Evolutionary conservation across 2,329 filamentous ascomycete genomes (phyloP), one percentile per base, ranked within the genome.

Genomic region (Talaromyces sp.): DNA sequence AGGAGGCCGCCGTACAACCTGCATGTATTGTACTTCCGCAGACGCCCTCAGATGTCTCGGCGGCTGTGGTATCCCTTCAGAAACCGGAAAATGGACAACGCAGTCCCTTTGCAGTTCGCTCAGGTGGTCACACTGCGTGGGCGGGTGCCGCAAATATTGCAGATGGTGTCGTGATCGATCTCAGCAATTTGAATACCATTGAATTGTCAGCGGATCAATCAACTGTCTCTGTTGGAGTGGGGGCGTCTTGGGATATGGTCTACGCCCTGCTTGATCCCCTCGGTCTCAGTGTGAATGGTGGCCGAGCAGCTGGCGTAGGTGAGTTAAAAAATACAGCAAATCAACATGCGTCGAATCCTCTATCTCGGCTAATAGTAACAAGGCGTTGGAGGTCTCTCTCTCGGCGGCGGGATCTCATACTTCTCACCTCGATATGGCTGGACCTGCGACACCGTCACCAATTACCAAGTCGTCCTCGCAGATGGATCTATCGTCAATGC

Each of bases 91-190:
- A n/a, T 28, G 21, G 25, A n/a, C 31, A 45, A 2, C 53, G 41
- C 25, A 35, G 39, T 9, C 37, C 22, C 17, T 56, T 64, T 51
- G 74, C 75, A 2, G 70, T 80, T 2, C 77, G 75, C 54, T 71
- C 74, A 51, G 77, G 77, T 31, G 77, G 78, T 2, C 77, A 80
- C 61, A 70, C 70, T 19, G 64, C 69, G 2, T 70, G 72, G 57
- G 65, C 70, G 0, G 76, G 76, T 21, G 70, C 71, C 9, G 75
- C 74, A 6, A 77, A 73, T 56, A 74, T 77, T 15, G 63, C 70
- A 0, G 65, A 66, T 28, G 77, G 77, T 3, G 73, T 80, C 8
- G 77, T 75, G 1, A 69, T 80, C 51, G 74, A 74, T 56, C 66
- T 80, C 15, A 19, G 51, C 15, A 36, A 52, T n/a, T 15, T 58